Evolutionary conservation across 1,139 yeast species (phyloP).

Genomic region (Pichia sp.): DNA sequence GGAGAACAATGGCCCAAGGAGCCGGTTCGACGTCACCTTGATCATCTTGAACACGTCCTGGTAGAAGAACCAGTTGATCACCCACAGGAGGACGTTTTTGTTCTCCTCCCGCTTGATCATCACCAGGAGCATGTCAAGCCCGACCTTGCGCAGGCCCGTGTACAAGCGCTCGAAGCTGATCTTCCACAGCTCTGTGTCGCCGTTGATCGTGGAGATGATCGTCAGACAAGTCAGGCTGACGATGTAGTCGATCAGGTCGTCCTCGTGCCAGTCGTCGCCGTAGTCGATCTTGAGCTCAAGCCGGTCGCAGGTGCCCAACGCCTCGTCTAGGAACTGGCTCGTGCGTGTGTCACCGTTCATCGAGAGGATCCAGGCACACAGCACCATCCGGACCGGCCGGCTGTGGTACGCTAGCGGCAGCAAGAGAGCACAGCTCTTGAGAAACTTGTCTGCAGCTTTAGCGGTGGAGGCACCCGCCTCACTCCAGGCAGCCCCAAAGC

Average conservation of each 20-base stretch:
- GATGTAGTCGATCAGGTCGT: slow-evolving; percentile 15
- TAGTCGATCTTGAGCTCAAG: slow-evolving; percentile 12
- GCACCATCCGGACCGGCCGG: slow-evolving; percentile 28
- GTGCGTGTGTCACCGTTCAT: slow-evolving; percentile 8
- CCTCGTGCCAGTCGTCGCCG: slow-evolving; percentile 4
- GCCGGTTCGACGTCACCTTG: slow-evolving; percentile 21
- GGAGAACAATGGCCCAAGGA: slow-evolving; percentile 24
- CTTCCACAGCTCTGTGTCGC: slow-evolving; percentile 21
- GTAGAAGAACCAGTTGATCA: slow-evolving; percentile 22
- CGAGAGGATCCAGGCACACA: slow-evolving; percentile 19
- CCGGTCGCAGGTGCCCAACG: slow-evolving; percentile 11
- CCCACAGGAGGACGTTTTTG: slow-evolving; percentile 16
- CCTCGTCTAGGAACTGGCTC: slow-evolving; percentile 13
- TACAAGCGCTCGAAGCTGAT: slow-evolving; percentile 19
- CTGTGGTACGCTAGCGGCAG: slow-evolving; percentile 33
- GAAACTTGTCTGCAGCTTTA: slow-evolving; percentile 18
- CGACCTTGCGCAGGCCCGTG: slow-evolving; percentile 14
- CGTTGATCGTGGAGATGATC: slow-evolving; percentile 19
- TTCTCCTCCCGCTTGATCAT: slow-evolving; percentile 9
- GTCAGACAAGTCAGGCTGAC: slow-evolving; percentile 19
- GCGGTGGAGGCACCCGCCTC: not conserved
- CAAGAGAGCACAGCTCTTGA: slow-evolving; percentile 30
- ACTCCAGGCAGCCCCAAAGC: not conserved
- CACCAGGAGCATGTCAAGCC: slow-evolving; percentile 14
- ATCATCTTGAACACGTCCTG: slow-evolving; percentile 23